Base-by-base conservation (phyloP, 1,284 basidiomycete species). In the Cryptococcus deneoformans region DNA sequence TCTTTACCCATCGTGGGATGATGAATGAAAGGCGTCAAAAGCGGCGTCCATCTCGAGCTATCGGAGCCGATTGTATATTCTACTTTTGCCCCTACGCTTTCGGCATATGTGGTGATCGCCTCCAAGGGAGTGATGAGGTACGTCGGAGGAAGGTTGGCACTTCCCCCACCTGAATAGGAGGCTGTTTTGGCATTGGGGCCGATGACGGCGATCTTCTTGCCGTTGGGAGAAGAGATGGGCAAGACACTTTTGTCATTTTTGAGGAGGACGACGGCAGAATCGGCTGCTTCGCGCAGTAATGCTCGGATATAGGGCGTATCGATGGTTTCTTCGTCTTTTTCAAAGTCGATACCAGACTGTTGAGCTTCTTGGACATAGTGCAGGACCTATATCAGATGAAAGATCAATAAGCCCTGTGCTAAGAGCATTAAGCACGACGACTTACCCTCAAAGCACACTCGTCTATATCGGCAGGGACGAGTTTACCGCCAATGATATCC, bases 141-240 rank as follows among this genome's bases (percentile, higher is more conserved):
- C 6, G 86, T 86, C 0, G 89, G 79, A 61, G 86, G 86, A 29
- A 92, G 79, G 2, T 85, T 81, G 0, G 89, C 89, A 14, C 85
- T 86, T 2, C 89, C 89, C 35, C 89, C 89, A 29, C 89, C 89
- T 14, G 86, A 86, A 8, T 87, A 79, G 6, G 87, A 82, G 20
- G 81, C 69, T 2, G 84, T 83, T 65, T 87, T 86, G 20, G 88
- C 88, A 66, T 89, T 90, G 0, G 85, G 84, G 4, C 89, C 89
- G 37, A 91, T 82, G 52, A 92, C 85, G 0, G 87, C 87, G 47
- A 90, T 79, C 39, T 47, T 54, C 71, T 85, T 87, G 75, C 84
- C 86, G 5, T 29, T 29, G 57, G 85, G 64, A 2, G 16, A 39
- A 1, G 42, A 43, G 29, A 71, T 45, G 7, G 69, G 69, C 14